phyloP scores from a whole-genome alignment of 1,139 yeast species.

The Wickerhamomyces sp. region DNA sequence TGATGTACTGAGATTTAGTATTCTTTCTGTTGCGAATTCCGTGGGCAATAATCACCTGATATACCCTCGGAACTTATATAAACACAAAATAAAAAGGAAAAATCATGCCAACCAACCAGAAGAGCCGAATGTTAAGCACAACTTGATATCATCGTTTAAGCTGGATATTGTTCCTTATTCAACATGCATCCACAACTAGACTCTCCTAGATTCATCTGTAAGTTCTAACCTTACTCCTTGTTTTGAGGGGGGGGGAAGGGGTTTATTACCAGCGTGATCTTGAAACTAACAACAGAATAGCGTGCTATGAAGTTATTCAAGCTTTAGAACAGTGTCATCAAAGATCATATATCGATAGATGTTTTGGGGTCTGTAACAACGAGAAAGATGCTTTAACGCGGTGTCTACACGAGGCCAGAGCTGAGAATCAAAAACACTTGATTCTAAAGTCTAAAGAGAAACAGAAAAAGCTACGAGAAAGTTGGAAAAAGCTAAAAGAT shows the following conservation, averaged over 20 bases:
- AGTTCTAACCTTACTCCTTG: constrained; percentile 8
- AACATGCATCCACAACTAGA: constrained; percentile 39
- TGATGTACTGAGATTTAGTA: too few species aligned
- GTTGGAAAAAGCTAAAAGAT: constrained; percentile 61
- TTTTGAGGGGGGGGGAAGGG: not conserved
- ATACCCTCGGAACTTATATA: too few species aligned
- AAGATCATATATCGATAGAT: constrained; percentile 61
- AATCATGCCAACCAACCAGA: too few species aligned
- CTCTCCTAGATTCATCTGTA: constrained; percentile 35
- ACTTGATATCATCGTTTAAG: too few species aligned
- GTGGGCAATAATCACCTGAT: too few species aligned
- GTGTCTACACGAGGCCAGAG: constrained; percentile 77
- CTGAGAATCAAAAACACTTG: constrained; percentile 60
- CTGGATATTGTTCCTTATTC: too few species aligned
- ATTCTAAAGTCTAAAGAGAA: constrained; percentile 53
- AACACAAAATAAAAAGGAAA: too few species aligned
- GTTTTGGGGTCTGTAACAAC: constrained; percentile 83
- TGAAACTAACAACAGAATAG: constrained; percentile 24
- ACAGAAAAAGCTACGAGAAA: constrained; percentile 47
- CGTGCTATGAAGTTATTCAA: constrained; percentile 77
- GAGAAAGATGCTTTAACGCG: constrained; percentile 73
- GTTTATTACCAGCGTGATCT: not conserved
- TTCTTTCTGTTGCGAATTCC: too few species aligned
- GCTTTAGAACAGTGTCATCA: constrained; percentile 90
- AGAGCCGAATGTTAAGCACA: too few species aligned